phyloP scores from a whole-genome alignment of 2,329 filamentous ascomycete genomes.

The Xylariaceae sp. region DNA sequence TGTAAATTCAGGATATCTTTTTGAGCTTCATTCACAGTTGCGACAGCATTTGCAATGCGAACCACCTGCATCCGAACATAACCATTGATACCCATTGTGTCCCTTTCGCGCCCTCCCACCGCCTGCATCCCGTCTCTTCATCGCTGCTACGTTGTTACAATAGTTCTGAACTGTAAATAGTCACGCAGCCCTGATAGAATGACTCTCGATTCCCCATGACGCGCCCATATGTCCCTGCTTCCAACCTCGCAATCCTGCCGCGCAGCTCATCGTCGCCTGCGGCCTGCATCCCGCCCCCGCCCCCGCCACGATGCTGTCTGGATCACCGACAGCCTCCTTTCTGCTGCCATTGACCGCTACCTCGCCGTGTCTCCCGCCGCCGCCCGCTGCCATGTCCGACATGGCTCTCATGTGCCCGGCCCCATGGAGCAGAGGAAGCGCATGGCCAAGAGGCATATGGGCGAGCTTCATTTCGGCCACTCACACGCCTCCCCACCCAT shows the following conservation, averaged over 20 bases:
- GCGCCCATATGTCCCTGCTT: slow-evolving; percentile 43
- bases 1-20: too few species aligned
- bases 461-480: slow-evolving; percentile 44
- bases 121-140: too few species aligned
- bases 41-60: too few species aligned
- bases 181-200: slow-evolving; percentile 9
- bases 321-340: slow-evolving; percentile 58
- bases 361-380: slow-evolving; percentile 28
- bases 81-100: too few species aligned
- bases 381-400: slow-evolving; percentile 10
- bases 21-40: too few species aligned
- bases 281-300: slow-evolving; percentile 2
- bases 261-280: slow-evolving; percentile 43
- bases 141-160: too few species aligned
- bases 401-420: slow-evolving; percentile 45
- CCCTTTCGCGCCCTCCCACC: too few species aligned
- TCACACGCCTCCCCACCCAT: slow-evolving; percentile 31
- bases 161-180: slow-evolving; percentile 3
- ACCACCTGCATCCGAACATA: too few species aligned
- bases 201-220: neutral
- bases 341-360: slow-evolving; percentile 48
- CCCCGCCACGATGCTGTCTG: slow-evolving; percentile 48
- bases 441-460: slow-evolving; percentile 53
- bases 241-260: slow-evolving; percentile 47
- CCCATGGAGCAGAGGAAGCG: slow-evolving; percentile 55